phyloP scores from a whole-genome alignment of 2,329 filamentous ascomycete genomes.

The Escovopsis weberi region DNA sequence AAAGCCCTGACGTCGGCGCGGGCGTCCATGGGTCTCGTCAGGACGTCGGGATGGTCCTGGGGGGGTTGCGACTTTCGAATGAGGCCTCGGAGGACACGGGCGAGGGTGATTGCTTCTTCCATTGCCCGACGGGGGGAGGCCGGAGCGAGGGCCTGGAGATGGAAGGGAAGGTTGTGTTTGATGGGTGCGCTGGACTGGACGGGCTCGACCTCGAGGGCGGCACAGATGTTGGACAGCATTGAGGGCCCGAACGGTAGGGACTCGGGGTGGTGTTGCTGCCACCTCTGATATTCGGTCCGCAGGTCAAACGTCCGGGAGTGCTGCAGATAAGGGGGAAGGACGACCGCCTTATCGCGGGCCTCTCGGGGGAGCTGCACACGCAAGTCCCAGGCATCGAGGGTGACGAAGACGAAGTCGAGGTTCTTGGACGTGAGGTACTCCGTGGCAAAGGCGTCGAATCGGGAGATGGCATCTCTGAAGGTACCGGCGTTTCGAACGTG shows the following conservation, averaged over 20 bases:
- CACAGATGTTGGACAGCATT: slow-evolving; percentile 93
- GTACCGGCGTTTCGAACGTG: slow-evolving; percentile 95
- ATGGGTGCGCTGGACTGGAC: slow-evolving; percentile 96
- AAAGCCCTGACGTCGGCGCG: slow-evolving; percentile 93
- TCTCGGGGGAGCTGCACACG: slow-evolving; percentile 94
- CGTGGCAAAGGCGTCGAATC: slow-evolving; percentile 84
- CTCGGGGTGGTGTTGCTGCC: slow-evolving; percentile 97
- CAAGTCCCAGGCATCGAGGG: slow-evolving; percentile 94
- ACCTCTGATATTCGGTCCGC: slow-evolving; percentile 92
- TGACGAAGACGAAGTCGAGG: slow-evolving; percentile 95
- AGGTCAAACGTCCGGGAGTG: slow-evolving; percentile 96
- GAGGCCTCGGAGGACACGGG: slow-evolving; percentile 79
- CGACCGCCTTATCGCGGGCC: slow-evolving; percentile 94
- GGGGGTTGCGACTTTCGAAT: slow-evolving; percentile 93
- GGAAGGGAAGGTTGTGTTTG: slow-evolving; percentile 97
- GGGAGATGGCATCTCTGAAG: slow-evolving; percentile 91
- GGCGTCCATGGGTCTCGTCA: slow-evolving; percentile 92
- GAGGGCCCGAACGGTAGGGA: slow-evolving; percentile 93
- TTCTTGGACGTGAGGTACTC: slow-evolving; percentile 86
- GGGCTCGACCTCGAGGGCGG: slow-evolving; percentile 92
- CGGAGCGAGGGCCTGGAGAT: slow-evolving; percentile 87
- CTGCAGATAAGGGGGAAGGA: slow-evolving; percentile 90
- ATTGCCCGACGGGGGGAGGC: slow-evolving; percentile 91
- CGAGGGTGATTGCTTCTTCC: slow-evolving; percentile 91
- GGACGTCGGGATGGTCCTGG: slow-evolving; percentile 85